A percentile compares a stretch with the other conserved stretches of the same genome.
Evolutionary conservation across 305 asterid species (phyloP).

Genomic region (Lippia alba): DNA sequence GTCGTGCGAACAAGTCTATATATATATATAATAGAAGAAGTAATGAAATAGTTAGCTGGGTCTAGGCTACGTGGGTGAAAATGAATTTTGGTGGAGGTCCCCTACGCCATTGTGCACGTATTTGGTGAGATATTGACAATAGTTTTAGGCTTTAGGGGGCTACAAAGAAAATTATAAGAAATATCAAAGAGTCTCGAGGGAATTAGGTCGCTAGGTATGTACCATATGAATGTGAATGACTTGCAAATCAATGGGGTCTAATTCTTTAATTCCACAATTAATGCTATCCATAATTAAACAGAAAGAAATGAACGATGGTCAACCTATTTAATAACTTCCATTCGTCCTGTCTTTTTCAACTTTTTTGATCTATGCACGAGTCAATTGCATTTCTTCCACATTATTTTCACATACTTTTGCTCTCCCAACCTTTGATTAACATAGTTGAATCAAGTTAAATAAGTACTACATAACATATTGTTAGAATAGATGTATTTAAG

Average conservation of each 20-base stretch:
- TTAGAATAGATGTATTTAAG: too few relatives aligned
- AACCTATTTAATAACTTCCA: not conserved
- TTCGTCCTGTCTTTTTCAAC: not conserved
- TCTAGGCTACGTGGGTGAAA: not conserved
- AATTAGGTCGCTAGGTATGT: not conserved
- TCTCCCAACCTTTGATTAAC: too few relatives aligned
- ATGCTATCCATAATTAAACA: not conserved
- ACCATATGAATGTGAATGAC: not conserved
- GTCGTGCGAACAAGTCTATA: too few relatives aligned
- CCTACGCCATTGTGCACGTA: slow-evolving; percentile 10
- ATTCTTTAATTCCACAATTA: not conserved
- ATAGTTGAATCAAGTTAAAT: too few relatives aligned
- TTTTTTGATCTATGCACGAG: not conserved
- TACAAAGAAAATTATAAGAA: not conserved
- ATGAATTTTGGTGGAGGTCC: slow-evolving; percentile 19
- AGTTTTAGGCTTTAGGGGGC: not conserved
- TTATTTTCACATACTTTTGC: too few relatives aligned
- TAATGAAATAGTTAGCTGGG: not conserved
- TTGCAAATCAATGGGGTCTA: not conserved
- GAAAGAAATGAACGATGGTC: not conserved
- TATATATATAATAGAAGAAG: not conserved
- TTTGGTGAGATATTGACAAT: not conserved
- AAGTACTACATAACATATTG: too few relatives aligned
- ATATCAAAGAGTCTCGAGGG: not conserved
- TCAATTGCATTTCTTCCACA: too few relatives aligned